These are phyloP conservation scores for Eucalyptus urophylla DNA, from an alignment of 345 rosid genomes.

Conservation along the genomic window DNA sequence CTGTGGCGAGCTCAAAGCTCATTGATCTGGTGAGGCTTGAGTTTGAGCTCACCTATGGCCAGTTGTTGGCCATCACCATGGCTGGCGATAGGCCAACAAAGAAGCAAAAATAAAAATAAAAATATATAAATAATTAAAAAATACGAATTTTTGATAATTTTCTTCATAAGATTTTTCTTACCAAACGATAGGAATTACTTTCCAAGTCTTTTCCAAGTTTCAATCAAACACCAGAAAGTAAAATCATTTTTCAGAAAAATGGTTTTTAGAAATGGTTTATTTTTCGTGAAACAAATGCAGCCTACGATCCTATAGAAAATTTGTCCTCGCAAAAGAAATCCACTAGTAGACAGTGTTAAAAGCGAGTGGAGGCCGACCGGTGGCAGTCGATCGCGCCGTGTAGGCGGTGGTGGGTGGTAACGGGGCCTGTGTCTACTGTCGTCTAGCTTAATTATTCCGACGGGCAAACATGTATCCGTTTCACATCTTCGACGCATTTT, in stretches of 20 bases:
- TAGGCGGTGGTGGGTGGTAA: neutral
- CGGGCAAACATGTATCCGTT: neutral
- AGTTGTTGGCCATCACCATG: no score
- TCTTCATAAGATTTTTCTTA: no score
- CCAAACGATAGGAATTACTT: no score
- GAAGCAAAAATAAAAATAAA: no score
- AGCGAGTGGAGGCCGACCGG: neutral
- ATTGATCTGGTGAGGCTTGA: no score
- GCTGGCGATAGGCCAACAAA: no score
- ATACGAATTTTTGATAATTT: rapidly evolving
- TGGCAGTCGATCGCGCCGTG: neutral
- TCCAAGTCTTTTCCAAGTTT: neutral
- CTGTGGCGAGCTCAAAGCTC: no score
- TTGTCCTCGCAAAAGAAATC: neutral
- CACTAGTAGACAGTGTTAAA: neutral
- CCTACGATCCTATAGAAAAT: neutral
- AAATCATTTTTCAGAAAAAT: no score
- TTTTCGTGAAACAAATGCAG: no score
- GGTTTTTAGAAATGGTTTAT: no score
- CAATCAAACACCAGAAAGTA: neutral
- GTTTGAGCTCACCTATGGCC: no score
- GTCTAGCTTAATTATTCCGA: neutral
- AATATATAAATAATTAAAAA: no score
- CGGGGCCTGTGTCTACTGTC: neutral
- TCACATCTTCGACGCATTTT: neutral